Percentiles rank a stretch among this genome's conserved stretches.
These are phyloP conservation scores for Kodamaea kakaduensis DNA, from an alignment of 805 yeast species.

Conservation along the genomic window DNA sequence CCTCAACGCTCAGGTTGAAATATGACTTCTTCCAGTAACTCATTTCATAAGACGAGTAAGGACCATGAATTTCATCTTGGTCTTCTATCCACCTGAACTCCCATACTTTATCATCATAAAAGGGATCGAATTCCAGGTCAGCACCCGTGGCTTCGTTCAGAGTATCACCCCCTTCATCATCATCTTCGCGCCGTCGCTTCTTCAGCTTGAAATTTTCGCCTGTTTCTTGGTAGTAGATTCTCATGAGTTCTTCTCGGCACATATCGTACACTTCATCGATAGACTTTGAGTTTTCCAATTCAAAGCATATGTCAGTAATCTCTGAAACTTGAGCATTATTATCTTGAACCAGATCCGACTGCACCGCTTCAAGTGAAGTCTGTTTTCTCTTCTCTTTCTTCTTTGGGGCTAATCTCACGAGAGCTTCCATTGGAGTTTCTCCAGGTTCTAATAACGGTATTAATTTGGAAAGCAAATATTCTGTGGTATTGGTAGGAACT, in stretches of 20 bases:
- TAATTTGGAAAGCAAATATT: slow-evolving; percentile 22
- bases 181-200: slow-evolving; percentile 19
- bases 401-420: slow-evolving; percentile 37
- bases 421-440: slow-evolving; percentile 57
- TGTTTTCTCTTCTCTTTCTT: slow-evolving; percentile 17
- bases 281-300: slow-evolving; percentile 39
- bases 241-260: slow-evolving; percentile 52
- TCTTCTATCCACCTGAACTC: slow-evolving; percentile 46
- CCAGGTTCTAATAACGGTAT: slow-evolving; percentile 50
- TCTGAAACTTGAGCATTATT: slow-evolving; percentile 23
- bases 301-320: slow-evolving; percentile 49
- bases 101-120: slow-evolving; percentile 38
- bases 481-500: slow-evolving; percentile 14
- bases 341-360: no score
- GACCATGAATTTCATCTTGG: slow-evolving; percentile 45
- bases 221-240: slow-evolving; percentile 40
- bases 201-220: slow-evolving; percentile 32
- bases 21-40: slow-evolving; percentile 48
- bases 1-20: slow-evolving; percentile 45
- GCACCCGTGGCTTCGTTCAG: slow-evolving; percentile 8
- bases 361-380: no score
- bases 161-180: slow-evolving; percentile 15
- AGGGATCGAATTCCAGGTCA: slow-evolving; percentile 13
- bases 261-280: slow-evolving; percentile 46
- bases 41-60: slow-evolving; percentile 52